Evolutionary conservation across 78 protist species (phyloP), one percentile per base, ranked within the genome.

Genomic region (Bigelowiella natans): DNA sequence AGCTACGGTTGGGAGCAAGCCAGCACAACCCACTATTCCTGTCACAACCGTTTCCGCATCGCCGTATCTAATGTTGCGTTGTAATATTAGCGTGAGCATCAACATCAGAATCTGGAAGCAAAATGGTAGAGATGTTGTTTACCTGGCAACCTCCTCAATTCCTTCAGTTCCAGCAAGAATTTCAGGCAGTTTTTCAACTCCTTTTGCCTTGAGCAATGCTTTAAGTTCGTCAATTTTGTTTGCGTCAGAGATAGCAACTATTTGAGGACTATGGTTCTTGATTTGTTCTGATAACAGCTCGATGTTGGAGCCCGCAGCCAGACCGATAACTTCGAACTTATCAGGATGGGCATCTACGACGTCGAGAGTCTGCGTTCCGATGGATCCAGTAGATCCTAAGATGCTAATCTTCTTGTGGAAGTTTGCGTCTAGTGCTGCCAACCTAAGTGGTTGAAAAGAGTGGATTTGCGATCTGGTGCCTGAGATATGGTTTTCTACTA

Each of bases 291-390:
- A 36, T 39, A 91, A 88, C 1, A 91, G 88, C 39, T 40, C 88
- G 40, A 91, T 84, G 40, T 91, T 91, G 37, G 82, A 0, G 31
- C 93, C 93, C 1, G 93, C 91, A 28, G 93, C 88, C 38, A 91
- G 0, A 40, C 90, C 40, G 11, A 34, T 63, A n/a, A 91, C 83
- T 85, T 30, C 89, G 18, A 85, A 90, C 31, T 39, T 29, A 28
- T 86, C 93, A n/a, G 93, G 91, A 64, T 64, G 82, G 63, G 86
- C 40, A 40, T 85, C 83, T 2, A 63, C 85, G 90, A 91, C 88
- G 86, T 91, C 93, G 34, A 91, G 91, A 30, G 93, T 85, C 93
- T 91, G 93, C 34, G 93, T 91, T n/a, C 93, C 93, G 31, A 91
- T 91, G 38, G 93, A 91, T 0, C 93, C 93, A 0, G 93, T 88